Base-by-base conservation (phyloP, 148 eudicot species). In the Amaranthus hypochondriacus region DNA sequence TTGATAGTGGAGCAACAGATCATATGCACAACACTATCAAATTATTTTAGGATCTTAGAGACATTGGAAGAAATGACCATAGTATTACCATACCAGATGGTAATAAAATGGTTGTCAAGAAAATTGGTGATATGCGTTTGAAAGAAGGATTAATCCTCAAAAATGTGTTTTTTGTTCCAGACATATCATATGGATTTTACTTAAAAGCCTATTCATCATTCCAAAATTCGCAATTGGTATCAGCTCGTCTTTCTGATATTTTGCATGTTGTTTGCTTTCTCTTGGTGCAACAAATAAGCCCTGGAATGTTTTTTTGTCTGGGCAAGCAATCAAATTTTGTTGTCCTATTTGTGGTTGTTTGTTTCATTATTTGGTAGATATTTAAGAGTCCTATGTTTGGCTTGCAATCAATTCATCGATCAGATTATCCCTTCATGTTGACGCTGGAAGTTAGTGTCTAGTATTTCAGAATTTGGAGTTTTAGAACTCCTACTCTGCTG, bases 211-310 rank as follows among this genome's bases (percentile, higher is more conserved):
- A 55, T 52, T 12, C n/a, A 66, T 59, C 72, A 58, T 50, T 58
- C 15, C 63, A 69, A 53, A 48, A 56, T 44, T 14, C 4, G 28
- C 42, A 9, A 55, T 54, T 47, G 65, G 60, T 49, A 69, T 52
- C 72, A 52, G 63, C 52, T 44, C 60, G 60, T 48, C 5, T 56
- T 43, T 49, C 55, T 42, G 12, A 15, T 69, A 39, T 52, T 65
- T 75, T 18, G 48, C 72, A 69, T 75, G 62, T 80, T 72, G 68
- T 71, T 42, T 71, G 79, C 63, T 61, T 80, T 71, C 59, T 71
- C 56, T 55, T 75, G 72, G 55, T 65, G 42, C 39, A 49, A 28
- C 71, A 62, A 15, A 50, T 13, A 43, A 64, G 47, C 74, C 75
- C 71, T 68, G 44, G 59, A 43, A 60, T 21, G 53, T 52, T 11